phyloP scores from a whole-genome alignment of 768 basidiomycete species.

The Tylopilus rubrobrunneus region DNA sequence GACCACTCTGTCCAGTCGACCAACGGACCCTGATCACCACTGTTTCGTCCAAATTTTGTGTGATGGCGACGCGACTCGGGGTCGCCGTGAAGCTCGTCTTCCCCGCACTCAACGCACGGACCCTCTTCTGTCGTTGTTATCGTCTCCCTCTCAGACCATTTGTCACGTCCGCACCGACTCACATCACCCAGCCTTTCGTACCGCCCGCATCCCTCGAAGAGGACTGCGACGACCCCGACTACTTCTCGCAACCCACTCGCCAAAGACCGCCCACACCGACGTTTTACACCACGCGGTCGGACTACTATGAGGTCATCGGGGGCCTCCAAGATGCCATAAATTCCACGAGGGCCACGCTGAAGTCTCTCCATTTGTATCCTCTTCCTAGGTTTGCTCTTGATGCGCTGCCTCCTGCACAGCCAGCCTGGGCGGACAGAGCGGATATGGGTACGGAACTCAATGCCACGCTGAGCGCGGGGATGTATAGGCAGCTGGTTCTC shows the following conservation, averaged over 20 bases:
- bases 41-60: neutral
- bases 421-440: slow-evolving; percentile 65
- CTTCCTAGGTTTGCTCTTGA: slow-evolving; percentile 67
- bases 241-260: slow-evolving; percentile 4
- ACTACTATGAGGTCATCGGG: slow-evolving; percentile 69
- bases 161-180: slow-evolving; percentile 1
- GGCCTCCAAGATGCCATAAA: slow-evolving; percentile 63
- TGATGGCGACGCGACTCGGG: slow-evolving; percentile 11
- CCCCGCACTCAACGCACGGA: slow-evolving; percentile 4
- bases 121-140: neutral
- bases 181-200: slow-evolving; percentile 16
- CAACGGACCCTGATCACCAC: no score
- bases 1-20: no score
- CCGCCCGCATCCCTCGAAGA: slow-evolving; percentile 26
- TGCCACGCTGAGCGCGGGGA: slow-evolving; percentile 59
- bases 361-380: slow-evolving; percentile 66
- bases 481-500: slow-evolving; percentile 61
- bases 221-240: slow-evolving; percentile 3
- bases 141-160: slow-evolving; percentile 8
- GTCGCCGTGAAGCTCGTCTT: slow-evolving; percentile 4
- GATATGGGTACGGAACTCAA: slow-evolving; percentile 58
- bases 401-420: slow-evolving; percentile 52
- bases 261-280: slow-evolving; percentile 60
- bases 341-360: slow-evolving; percentile 55
- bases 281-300: slow-evolving; percentile 80